Evolutionary conservation across 345 rosid genomes (phyloP), one percentile per base, ranked within the genome.

Genomic region (Citrus inodora): DNA sequence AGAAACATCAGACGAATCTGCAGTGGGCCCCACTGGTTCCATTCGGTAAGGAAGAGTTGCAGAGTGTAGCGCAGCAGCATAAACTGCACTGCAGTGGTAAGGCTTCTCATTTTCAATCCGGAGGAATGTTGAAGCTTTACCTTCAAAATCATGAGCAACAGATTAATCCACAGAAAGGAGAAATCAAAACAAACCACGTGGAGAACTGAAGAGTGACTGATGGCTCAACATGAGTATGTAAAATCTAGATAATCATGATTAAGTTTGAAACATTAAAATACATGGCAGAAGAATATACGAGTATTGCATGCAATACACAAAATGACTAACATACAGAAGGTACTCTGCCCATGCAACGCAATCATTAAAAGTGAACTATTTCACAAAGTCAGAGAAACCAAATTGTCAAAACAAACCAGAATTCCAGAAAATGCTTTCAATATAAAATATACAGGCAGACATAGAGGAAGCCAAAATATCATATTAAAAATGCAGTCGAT

Each of bases 51-150:
- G 92, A 67, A 96, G 86, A 74, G 89, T 88, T 42, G 84, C 75
- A 46, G 97, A 89, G 88, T 96, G 93, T 61, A 94, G 73, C 33
- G 97, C 97, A 56, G 99, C 89, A 17, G 98, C 98, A 51, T 91
- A 96, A 61, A 94, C 87, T 73, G 97, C 95, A 80, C 98, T 91
- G 75, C 89, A 81, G 74, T 87, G 93, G 80, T 94, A 94, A 80
- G 92, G 89, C 83, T 88, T 94, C 87, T 91, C 92, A 76, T 93
- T 95, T 66, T 90, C 56, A 1, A 94, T 75, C 46, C 71, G 74
- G 66, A 94, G 94, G 78, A 70, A 87, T 35, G 65, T 64, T 16
- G 91, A 89, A 72, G 89, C 94, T 92, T 91, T 81, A 85, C 97
- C 97, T 93, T 65, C 69, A 77, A 82, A 81, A 73, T 72, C 17